A percentile compares a stretch with the other conserved stretches of the same genome.
These are phyloP conservation scores for Rhazya stricta DNA, from an alignment of 257 asterid species.

Conservation along the genomic window DNA sequence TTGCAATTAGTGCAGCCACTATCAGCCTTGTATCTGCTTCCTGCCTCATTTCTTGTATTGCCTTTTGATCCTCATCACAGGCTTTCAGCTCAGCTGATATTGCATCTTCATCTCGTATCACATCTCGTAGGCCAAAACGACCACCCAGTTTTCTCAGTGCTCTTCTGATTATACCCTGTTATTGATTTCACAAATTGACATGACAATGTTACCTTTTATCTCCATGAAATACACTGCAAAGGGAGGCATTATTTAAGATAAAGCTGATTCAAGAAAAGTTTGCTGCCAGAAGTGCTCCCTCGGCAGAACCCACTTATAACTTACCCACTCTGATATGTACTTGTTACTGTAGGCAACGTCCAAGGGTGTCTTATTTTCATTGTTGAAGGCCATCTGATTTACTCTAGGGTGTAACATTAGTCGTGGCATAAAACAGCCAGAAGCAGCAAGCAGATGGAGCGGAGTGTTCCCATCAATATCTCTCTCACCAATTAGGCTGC, in stretches of 20 bases:
- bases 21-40: conserved; percentile 5
- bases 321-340: conserved; percentile 13
- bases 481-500: background rate
- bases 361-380: conserved; percentile 13
- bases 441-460: conserved; percentile 20
- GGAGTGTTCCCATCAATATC: conserved; percentile 23
- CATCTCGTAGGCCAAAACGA: conserved; percentile 10
- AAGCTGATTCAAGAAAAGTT: too few relatives aligned
- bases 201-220: background rate
- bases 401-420: conserved; percentile 2
- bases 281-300: too few relatives aligned
- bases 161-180: conserved; percentile 9
- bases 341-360: conserved; percentile 15
- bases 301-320: too few relatives aligned
- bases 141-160: background rate
- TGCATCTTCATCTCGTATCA: conserved; percentile 10
- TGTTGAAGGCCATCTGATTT: conserved; percentile 19
- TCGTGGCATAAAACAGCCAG: background rate
- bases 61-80: background rate
- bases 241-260: background rate
- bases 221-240: background rate
- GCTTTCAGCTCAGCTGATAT: background rate
- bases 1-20: conserved; percentile 18
- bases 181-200: background rate
- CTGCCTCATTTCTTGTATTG: background rate